Percentiles rank a stretch among this genome's conserved stretches.
Conservation (phyloP, 2,329 filamentous ascomycete species). For the Sclerotinia sclerotiorum region DNA sequence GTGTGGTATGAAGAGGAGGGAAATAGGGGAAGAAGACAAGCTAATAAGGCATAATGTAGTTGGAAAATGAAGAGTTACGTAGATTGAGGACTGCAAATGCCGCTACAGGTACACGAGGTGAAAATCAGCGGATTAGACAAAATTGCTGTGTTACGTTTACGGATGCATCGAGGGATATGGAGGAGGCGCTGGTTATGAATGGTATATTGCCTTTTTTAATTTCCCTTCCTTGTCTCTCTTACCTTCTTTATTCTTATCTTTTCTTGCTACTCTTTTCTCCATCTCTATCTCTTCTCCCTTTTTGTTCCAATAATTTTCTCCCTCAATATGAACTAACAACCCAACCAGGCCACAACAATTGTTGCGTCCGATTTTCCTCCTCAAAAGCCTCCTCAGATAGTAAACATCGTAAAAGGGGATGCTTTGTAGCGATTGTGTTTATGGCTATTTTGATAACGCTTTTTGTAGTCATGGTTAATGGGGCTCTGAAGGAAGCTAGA, state of each 20-base stretch:
- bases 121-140: not conserved
- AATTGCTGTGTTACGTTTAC: slow-evolving; percentile 38
- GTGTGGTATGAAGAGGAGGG: not conserved
- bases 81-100: not conserved
- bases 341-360: slow-evolving; percentile 26
- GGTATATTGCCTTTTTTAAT: not conserved
- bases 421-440: not conserved
- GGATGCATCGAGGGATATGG: slow-evolving; percentile 33
- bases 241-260: not conserved
- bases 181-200: slow-evolving; percentile 10
- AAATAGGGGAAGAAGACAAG: no score
- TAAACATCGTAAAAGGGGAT: not conserved
- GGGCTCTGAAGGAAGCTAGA: not conserved
- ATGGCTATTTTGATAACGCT: not conserved
- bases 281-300: not conserved
- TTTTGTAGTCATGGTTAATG: not conserved
- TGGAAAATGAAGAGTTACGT: slow-evolving; percentile 20
- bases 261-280: not conserved
- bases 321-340: not conserved
- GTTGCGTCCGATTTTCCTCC: slow-evolving; percentile 30
- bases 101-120: not conserved
- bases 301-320: not conserved
- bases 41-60: not conserved
- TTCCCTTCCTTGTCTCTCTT: not conserved
- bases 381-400: not conserved